Evolutionary conservation across 805 yeast genomes (phyloP).

Genomic region (Metschnikowia picachoensis): DNA sequence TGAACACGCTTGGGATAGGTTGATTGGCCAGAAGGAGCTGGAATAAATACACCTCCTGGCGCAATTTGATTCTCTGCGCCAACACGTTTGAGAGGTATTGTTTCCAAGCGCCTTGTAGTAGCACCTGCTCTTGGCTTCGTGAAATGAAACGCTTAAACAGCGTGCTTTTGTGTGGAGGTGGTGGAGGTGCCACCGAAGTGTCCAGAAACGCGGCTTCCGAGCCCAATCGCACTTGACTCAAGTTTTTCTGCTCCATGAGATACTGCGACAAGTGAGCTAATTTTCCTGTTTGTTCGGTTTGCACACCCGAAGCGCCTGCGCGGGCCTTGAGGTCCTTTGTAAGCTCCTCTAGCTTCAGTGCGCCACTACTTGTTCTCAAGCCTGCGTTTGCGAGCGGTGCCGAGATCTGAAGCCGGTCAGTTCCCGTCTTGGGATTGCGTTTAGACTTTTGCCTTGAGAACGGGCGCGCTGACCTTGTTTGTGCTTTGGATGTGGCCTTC

Average conservation of each 20-base stretch:
- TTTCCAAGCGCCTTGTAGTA: conserved; percentile 26
- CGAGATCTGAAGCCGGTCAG: conserved; percentile 17
- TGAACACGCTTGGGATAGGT: conserved; percentile 11
- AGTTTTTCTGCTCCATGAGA: conserved; percentile 16
- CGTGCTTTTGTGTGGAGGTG: conserved; percentile 12
- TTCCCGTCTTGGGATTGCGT: neutral
- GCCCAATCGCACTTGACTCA: conserved; percentile 4
- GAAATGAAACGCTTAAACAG: conserved; percentile 2
- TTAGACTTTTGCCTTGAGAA: conserved; percentile 1
- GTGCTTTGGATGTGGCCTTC: conserved; percentile 11
- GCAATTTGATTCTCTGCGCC: conserved; percentile 34
- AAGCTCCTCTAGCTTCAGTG: conserved; percentile 17
- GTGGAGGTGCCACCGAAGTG: conserved; percentile 12
- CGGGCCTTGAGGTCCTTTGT: conserved; percentile 13
- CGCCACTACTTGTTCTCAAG: conserved; percentile 28
- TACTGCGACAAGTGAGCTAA: neutral
- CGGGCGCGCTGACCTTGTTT: conserved; percentile 2
- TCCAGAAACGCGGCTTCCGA: conserved; percentile 9
- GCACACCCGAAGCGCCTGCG: conserved; percentile 12
- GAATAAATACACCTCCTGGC: conserved; percentile 39
- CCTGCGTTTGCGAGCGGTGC: conserved; percentile 33
- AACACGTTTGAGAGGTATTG: conserved; percentile 33
- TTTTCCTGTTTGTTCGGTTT: neutral
- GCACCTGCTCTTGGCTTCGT: neutral
- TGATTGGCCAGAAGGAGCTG: conserved; percentile 21